Conservation (phyloP, 129 eudicot genomes). For the Lactuca sativa region DNA sequence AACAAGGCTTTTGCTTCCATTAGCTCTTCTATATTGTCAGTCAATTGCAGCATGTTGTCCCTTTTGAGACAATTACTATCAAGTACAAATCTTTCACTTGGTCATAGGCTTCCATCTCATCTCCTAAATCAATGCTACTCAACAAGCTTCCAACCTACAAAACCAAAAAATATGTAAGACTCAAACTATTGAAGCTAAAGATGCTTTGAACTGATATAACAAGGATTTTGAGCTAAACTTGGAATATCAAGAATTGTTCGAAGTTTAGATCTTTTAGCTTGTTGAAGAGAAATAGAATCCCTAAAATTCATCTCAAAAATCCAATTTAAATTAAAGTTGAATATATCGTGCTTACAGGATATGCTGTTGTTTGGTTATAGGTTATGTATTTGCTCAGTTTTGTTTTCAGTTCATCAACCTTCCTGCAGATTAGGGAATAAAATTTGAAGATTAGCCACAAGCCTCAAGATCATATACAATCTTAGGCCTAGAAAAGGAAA, state of each 20-base stretch:
- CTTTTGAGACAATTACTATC: constrained; percentile 30
- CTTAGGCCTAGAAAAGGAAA: background rate
- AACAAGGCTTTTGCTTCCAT: constrained; percentile 44
- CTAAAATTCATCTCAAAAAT: background rate
- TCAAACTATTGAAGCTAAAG: background rate
- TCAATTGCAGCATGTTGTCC: constrained; percentile 19
- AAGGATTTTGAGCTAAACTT: too few species aligned
- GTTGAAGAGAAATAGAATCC: constrained; percentile 14
- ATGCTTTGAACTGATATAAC: background rate
- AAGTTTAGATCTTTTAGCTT: constrained; percentile 11
- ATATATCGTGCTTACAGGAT: constrained; percentile 42
- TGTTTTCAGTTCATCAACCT: constrained; percentile 50
- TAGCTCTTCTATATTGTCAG: constrained; percentile 42
- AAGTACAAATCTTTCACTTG: constrained; percentile 28
- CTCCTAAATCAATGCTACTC: constrained; percentile 31
- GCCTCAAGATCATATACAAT: constrained; percentile 1
- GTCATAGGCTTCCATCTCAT: constrained; percentile 29
- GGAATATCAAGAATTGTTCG: background rate
- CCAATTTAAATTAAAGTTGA: constrained; percentile 4
- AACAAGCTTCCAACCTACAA: constrained; percentile 38
- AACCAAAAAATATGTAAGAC: constrained; percentile 14
- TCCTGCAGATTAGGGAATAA: constrained; percentile 37
- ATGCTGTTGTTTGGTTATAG: constrained; percentile 34
- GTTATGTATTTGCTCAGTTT: constrained; percentile 42
- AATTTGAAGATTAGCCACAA: constrained; percentile 10